Evolutionary conservation across 2,329 filamentous ascomycete genomes (phyloP).

Genomic region (Penicillium griseofulvum): DNA sequence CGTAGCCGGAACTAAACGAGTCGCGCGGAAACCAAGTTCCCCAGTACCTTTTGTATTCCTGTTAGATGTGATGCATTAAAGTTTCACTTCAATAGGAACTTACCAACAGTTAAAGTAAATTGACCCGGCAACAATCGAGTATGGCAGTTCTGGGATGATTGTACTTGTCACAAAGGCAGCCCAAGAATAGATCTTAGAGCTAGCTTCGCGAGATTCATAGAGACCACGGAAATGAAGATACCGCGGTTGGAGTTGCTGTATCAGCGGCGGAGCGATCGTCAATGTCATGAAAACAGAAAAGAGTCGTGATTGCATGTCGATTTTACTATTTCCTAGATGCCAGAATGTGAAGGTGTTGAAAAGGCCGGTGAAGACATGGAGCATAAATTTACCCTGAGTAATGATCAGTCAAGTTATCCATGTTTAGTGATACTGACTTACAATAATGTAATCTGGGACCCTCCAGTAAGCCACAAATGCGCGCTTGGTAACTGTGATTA

Average conservation of each 20-base stretch:
- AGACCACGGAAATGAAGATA: conserved; percentile 65
- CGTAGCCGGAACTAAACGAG: conserved; percentile 60
- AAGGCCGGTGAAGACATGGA: conserved; percentile 61
- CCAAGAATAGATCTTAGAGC: conserved; percentile 79
- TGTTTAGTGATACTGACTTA: conserved; percentile 14
- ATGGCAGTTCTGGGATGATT: conserved; percentile 68
- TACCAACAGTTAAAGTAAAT: conserved; percentile 67
- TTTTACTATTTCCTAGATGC: conserved; percentile 55
- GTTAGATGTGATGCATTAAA: no score
- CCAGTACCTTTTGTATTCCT: conserved; percentile 47
- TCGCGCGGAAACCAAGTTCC: conserved; percentile 53
- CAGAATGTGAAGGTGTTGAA: conserved; percentile 73
- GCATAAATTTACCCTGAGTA: conserved; percentile 57
- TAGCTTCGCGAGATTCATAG: conserved; percentile 70
- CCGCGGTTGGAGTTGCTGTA: conserved; percentile 73
- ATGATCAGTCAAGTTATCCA: neutral
- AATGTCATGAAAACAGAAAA: conserved; percentile 77
- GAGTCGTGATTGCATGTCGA: conserved; percentile 67
- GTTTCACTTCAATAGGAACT: no score
- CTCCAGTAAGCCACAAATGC: conserved; percentile 65
- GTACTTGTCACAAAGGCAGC: conserved; percentile 64
- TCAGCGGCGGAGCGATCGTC: conserved; percentile 69
- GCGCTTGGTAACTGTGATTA: conserved; percentile 54
- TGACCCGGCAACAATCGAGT: conserved; percentile 62
- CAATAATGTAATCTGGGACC: conserved; percentile 57